These are phyloP conservation scores for Discostella pseudostelligera DNA, from an alignment of 108 stramenopile species.

Conservation along the genomic window DNA sequence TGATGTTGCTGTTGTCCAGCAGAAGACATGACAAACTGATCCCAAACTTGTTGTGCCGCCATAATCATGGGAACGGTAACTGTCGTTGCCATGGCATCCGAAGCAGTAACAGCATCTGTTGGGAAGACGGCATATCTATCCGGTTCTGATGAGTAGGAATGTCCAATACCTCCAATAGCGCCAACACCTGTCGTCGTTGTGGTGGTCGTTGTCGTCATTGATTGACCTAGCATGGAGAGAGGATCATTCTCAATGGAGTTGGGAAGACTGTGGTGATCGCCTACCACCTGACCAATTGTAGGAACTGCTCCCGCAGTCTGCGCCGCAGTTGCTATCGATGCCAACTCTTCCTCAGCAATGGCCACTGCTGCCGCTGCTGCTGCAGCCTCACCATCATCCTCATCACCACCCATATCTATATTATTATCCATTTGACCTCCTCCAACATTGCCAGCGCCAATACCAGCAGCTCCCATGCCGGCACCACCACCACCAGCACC, in stretches of 20 bases:
- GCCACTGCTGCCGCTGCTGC: constrained; percentile 2
- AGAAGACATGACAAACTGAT: background rate
- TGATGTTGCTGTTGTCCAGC: background rate
- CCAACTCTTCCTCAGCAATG: too few relatives aligned
- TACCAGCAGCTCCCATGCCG: too few relatives aligned
- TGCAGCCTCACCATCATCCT: constrained; percentile 1
- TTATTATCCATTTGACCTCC: background rate
- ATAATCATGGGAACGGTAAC: constrained; percentile 1
- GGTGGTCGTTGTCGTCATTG: background rate
- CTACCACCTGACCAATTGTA: background rate
- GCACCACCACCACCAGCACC: too few relatives aligned
- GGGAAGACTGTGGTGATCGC: background rate
- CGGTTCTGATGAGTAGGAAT: background rate
- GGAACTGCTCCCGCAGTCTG: background rate
- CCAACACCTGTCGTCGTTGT: background rate
- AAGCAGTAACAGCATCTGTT: background rate
- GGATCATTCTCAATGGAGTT: constrained; percentile 40
- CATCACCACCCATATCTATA: background rate
- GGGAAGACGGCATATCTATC: background rate
- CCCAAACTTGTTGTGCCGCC: constrained; percentile 5
- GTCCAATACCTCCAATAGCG: background rate
- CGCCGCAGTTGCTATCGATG: background rate
- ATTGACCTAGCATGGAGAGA: constrained; percentile 22
- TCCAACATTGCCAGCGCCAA: background rate
- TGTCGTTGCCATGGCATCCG: constrained; percentile 10